Evolutionary conservation across 257 asterid species (phyloP).

Genomic region (Mitragyna speciosa): DNA sequence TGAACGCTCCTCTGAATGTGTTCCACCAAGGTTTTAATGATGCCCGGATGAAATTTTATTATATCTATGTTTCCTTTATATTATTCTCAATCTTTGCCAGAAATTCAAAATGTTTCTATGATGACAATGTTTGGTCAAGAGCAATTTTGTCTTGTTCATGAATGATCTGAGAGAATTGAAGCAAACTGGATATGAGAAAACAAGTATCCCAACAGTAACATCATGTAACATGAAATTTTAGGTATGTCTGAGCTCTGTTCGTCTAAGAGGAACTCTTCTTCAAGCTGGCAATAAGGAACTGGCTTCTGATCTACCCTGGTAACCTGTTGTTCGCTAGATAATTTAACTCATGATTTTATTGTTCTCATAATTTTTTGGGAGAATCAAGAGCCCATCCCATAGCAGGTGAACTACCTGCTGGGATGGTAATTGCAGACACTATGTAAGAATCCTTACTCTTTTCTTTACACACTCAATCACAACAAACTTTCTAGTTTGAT

Average conservation of each 20-base stretch:
- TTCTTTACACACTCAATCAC: not conserved
- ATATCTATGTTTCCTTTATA: not conserved
- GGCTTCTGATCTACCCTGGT: constrained; percentile 60
- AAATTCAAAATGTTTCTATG: not conserved
- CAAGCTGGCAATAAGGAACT: constrained; percentile 50
- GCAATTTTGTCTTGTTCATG: not conserved
- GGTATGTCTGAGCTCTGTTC: constrained; percentile 60
- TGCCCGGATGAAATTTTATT: not conserved
- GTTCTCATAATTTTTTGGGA: not conserved
- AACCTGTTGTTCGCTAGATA: constrained; percentile 24
- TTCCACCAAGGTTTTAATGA: not conserved
- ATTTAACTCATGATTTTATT: constrained; percentile 15
- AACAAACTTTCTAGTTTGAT: not conserved
- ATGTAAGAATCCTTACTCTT: not conserved
- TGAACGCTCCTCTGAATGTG: not conserved
- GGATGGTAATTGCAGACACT: not conserved
- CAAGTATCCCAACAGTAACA: too few species aligned
- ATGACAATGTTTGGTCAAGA: not conserved
- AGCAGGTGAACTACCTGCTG: not conserved
- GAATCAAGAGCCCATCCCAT: not conserved
- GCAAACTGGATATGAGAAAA: not conserved
- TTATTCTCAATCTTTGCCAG: not conserved
- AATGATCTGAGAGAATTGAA: not conserved
- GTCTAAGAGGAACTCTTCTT: constrained; percentile 45
- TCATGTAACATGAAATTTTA: constrained; percentile 14